These are phyloP conservation scores for Hypoxylon sp. DNA, from an alignment of 2,329 filamentous ascomycete species.

Conservation along the genomic window DNA sequence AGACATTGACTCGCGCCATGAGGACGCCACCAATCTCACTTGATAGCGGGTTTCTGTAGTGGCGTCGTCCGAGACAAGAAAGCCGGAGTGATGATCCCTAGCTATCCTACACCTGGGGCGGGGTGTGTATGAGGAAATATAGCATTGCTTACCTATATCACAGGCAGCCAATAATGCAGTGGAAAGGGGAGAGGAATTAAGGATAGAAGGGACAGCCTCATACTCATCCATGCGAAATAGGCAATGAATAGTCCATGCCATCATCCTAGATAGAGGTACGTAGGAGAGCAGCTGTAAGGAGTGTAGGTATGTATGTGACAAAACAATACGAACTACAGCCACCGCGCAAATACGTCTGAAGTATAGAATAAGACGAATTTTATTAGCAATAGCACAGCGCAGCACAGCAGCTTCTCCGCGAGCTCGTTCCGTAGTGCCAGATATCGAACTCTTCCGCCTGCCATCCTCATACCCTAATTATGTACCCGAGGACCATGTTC, in stretches of 20 bases:
- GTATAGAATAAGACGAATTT: slow-evolving; percentile 11
- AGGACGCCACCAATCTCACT: neutral
- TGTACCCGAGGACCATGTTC: slow-evolving; percentile 8
- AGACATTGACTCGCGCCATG: neutral
- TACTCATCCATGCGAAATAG: no score
- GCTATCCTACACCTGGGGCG: neutral
- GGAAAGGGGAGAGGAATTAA: neutral
- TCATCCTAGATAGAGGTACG: neutral
- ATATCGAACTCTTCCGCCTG: slow-evolving; percentile 2
- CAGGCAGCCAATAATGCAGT: no score
- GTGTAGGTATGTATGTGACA: neutral
- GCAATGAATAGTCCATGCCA: no score
- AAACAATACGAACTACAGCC: neutral
- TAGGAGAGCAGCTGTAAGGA: neutral
- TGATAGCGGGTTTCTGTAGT: neutral
- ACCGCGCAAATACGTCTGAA: neutral
- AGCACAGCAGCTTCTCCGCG: slow-evolving; percentile 1
- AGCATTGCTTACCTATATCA: neutral
- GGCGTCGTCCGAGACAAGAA: neutral
- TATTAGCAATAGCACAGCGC: slow-evolving; percentile 18
- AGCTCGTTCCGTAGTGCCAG: slow-evolving; percentile 1
- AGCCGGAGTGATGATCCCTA: neutral
- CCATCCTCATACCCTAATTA: slow-evolving; percentile 12
- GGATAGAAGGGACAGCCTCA: no score
- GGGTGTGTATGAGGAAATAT: neutral